Conservation (phyloP, 305 asterid genomes). For the Fraxinus nigra region DNA sequence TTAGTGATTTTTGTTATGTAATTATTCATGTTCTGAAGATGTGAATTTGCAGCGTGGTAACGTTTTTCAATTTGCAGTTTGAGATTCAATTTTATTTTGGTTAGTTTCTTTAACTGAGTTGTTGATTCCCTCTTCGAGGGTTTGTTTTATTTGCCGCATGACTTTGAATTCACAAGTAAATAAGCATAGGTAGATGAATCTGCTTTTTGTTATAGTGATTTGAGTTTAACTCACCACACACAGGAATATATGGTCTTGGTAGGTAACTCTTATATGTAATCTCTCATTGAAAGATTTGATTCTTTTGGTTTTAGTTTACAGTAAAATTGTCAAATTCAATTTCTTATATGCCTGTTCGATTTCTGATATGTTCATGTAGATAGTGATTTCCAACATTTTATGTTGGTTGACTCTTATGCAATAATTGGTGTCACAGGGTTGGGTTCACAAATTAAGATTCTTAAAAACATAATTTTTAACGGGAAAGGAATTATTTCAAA, state of each 20-base stretch:
- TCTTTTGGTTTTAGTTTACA: neutral
- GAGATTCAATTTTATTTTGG: conserved; percentile 3
- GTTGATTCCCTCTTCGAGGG: conserved; percentile 14
- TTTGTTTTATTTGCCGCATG: conserved; percentile 7
- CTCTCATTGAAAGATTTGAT: neutral
- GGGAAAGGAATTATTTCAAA: conserved; percentile 8
- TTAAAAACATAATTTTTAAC: neutral
- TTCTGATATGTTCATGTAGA: conserved; percentile 1
- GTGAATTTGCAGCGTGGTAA: conserved; percentile 17
- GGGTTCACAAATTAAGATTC: conserved; percentile 1
- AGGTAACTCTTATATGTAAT: neutral
- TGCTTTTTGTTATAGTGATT: conserved; percentile 11
- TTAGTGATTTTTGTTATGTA: conserved; percentile 15
- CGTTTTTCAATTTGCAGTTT: conserved; percentile 18
- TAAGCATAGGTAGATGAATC: conserved; percentile 3
- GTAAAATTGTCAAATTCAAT: neutral
- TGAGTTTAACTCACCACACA: neutral
- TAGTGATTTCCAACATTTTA: conserved; percentile 2
- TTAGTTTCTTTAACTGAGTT: conserved; percentile 3
- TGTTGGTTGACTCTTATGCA: conserved; percentile 10
- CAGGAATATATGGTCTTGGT: neutral
- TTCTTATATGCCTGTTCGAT: neutral
- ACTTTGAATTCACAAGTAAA: conserved; percentile 6
- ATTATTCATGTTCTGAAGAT: conserved; percentile 27
- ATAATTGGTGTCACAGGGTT: neutral